Evolutionary conservation across 2,329 filamentous ascomycete genomes (phyloP).

Genomic region (Thelonectria blattea): DNA sequence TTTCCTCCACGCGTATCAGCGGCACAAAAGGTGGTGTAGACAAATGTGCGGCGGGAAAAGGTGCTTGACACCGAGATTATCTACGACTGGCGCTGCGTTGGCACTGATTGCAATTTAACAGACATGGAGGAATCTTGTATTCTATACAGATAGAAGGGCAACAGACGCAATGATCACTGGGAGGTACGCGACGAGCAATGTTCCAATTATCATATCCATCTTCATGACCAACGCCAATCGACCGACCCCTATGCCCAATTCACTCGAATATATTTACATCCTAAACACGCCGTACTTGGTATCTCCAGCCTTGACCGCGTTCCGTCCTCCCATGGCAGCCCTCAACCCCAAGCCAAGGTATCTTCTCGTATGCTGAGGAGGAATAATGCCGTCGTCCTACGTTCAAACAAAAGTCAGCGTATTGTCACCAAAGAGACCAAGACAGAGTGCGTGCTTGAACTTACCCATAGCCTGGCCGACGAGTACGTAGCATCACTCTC

Average conservation of each 20-base stretch:
- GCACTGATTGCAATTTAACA: no score
- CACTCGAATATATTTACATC: constrained; percentile 62
- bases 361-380: constrained; percentile 74
- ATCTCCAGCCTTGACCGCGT: constrained; percentile 63
- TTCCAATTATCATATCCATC: not conserved
- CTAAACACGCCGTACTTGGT: constrained; percentile 82
- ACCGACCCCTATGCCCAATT: not conserved
- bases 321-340: constrained; percentile 73
- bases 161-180: no score
- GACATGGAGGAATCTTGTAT: no score
- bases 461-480: constrained; percentile 85
- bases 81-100: no score
- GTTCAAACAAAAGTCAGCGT: constrained; percentile 13
- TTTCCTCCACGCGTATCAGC: no score
- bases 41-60: no score
- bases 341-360: constrained; percentile 76
- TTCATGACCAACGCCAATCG: constrained; percentile 3
- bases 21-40: no score
- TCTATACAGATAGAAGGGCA: no score
- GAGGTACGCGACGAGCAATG: no score
- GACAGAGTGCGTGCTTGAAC: constrained; percentile 34
- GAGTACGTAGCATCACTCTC: constrained; percentile 92
- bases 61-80: no score
- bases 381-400: constrained; percentile 81
- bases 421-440: no score